These are phyloP conservation scores for Chimonanthus praecox DNA, from an alignment of 164 flowering plant genomes.

Conservation along the genomic window DNA sequence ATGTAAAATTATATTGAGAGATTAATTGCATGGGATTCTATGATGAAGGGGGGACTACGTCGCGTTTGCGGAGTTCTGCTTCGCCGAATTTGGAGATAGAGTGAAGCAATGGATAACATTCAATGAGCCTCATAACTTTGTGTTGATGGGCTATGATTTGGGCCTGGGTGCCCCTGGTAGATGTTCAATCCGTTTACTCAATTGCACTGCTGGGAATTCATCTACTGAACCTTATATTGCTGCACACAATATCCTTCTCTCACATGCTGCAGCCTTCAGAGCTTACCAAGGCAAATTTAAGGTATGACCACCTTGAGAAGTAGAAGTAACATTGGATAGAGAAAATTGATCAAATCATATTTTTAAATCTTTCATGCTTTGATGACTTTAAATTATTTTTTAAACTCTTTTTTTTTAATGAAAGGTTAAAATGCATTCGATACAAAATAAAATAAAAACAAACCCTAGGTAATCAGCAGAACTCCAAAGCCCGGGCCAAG, in stretches of 20 bases:
- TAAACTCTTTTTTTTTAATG: too few species aligned
- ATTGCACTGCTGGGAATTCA: constrained; percentile 27
- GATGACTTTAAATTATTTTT: too few species aligned
- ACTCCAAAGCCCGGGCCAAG: too few species aligned
- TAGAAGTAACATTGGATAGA: too few species aligned
- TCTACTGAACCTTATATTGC: constrained; percentile 69
- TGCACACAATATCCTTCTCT: constrained; percentile 76
- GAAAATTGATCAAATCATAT: too few species aligned
- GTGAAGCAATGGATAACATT: constrained; percentile 86
- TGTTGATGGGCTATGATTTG: constrained; percentile 57
- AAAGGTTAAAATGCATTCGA: too few species aligned
- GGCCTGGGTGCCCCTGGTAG: constrained; percentile 87
- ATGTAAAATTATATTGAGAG: not conserved
- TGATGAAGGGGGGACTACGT: constrained; percentile 7
- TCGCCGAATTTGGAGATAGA: constrained; percentile 81
- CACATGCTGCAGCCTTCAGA: constrained; percentile 75
- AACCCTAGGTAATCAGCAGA: too few species aligned
- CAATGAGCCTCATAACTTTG: constrained; percentile 82
- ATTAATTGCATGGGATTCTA: not conserved
- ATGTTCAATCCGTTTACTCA: constrained; percentile 9
- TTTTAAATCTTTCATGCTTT: too few species aligned
- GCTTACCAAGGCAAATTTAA: constrained; percentile 56
- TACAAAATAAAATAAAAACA: too few species aligned
- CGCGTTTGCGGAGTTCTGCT: constrained; percentile 66
- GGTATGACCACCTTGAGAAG: constrained; percentile 28